phyloP scores from a whole-genome alignment of 2,329 filamentous ascomycete genomes.

The Ophiocordyceps polyrhachis-furcata region DNA sequence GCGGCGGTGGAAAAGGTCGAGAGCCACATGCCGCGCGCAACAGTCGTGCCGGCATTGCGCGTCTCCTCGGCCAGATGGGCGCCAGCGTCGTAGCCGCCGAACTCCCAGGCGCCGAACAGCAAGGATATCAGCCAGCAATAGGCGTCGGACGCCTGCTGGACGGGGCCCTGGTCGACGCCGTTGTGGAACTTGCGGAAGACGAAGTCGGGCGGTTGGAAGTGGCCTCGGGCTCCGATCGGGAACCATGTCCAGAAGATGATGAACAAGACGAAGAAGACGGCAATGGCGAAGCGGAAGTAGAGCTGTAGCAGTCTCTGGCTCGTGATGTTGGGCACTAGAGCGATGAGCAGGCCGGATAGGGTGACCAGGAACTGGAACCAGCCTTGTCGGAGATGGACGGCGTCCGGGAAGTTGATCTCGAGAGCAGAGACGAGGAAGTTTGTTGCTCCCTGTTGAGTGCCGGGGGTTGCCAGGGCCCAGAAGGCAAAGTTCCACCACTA shows the following conservation, averaged over 20 bases:
- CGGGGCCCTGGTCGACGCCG: not conserved
- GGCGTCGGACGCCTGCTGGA: not conserved
- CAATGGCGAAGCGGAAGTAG: conserved; percentile 2
- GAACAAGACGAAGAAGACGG: conserved; percentile 1
- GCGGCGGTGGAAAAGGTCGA: not conserved
- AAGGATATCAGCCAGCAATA: conserved; percentile 1
- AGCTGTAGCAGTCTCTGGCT: conserved; percentile 1
- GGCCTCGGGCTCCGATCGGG: not conserved
- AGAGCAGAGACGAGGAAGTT: conserved; percentile 2
- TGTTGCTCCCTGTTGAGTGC: conserved; percentile 2
- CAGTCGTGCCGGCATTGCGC: not conserved
- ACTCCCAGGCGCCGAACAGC: conserved; percentile 1
- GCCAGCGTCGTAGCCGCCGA: conserved; percentile 1
- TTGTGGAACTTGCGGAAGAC: conserved; percentile 1
- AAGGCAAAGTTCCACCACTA: conserved; percentile 2
- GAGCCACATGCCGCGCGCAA: conserved; percentile 2
- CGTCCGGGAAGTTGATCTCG: conserved; percentile 1
- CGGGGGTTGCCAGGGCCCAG: conserved; percentile 1
- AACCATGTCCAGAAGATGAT: conserved; percentile 1
- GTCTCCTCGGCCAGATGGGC: conserved; percentile 3
- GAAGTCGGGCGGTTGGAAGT: not conserved
- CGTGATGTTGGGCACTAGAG: conserved; percentile 1
- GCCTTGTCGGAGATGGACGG: not conserved
- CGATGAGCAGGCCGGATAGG: conserved; percentile 1
- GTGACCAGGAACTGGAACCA: conserved; percentile 1